These are phyloP conservation scores for Naumovozyma castellii DNA, from an alignment of 805 yeast genomes.

Conservation along the genomic window DNA sequence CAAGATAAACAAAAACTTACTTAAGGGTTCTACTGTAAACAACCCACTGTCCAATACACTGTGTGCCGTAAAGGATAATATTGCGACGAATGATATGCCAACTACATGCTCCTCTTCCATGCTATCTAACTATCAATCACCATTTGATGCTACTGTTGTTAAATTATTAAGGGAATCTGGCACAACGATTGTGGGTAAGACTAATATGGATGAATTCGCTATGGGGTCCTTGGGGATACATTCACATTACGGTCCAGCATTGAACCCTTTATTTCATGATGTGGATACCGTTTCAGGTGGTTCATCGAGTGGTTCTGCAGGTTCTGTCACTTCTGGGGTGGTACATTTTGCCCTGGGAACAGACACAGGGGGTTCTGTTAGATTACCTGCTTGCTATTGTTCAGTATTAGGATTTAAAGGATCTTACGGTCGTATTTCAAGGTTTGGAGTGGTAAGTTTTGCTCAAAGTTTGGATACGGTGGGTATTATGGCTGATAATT, in stretches of 20 bases:
- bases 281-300: slow-evolving; percentile 61
- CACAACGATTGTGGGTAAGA: slow-evolving; percentile 57
- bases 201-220: slow-evolving; percentile 94
- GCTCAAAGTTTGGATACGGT: slow-evolving; percentile 94
- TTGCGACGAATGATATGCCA: slow-evolving; percentile 51
- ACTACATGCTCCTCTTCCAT: slow-evolving; percentile 76
- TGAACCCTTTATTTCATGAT: slow-evolving; percentile 41
- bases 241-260: slow-evolving; percentile 47
- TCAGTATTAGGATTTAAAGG: slow-evolving; percentile 87
- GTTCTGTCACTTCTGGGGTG: slow-evolving; percentile 67
- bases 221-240: slow-evolving; percentile 77
- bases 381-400: slow-evolving; percentile 85
- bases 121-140: slow-evolving; percentile 53
- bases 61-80: slow-evolving; percentile 69
- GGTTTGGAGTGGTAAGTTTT: slow-evolving; percentile 88
- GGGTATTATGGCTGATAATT: slow-evolving; percentile 58
- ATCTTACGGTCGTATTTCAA: slow-evolving; percentile 79
- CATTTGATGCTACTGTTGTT: slow-evolving; percentile 73
- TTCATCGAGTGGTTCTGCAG: slow-evolving; percentile 94
- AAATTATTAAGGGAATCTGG: slow-evolving; percentile 44
- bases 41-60: slow-evolving; percentile 26
- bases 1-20: not conserved
- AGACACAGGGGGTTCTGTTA: slow-evolving; percentile 94
- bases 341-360: slow-evolving; percentile 76
- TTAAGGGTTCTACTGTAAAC: not conserved